A percentile compares a stretch with the other conserved stretches of the same genome.
These are phyloP conservation scores for Hanseniaspora clermontiae DNA, from an alignment of 805 yeast genomes.

Conservation along the genomic window DNA sequence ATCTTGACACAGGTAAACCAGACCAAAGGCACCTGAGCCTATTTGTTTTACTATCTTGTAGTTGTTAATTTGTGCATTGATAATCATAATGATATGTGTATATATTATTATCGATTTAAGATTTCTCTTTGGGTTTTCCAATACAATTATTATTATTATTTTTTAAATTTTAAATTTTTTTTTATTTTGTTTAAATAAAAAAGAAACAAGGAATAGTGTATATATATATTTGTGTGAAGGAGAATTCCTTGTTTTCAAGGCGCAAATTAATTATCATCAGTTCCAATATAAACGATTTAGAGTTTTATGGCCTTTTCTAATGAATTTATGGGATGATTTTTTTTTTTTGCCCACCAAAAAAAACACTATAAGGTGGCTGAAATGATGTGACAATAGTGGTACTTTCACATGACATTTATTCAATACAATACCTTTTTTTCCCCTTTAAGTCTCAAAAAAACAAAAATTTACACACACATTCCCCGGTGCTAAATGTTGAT, in stretches of 20 bases:
- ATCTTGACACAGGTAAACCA: constrained; percentile 60
- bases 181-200: too few species aligned
- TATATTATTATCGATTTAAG: neutral
- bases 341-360: neutral
- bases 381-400: neutral
- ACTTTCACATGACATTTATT: neutral
- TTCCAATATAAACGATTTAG: neutral
- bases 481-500: too few species aligned
- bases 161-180: too few species aligned
- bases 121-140: too few species aligned
- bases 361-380: neutral
- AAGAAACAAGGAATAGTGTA: too few species aligned
- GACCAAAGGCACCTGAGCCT: constrained; percentile 80
- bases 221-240: neutral
- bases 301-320: too few species aligned
- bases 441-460: too few species aligned
- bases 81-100: constrained; percentile 14
- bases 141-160: too few species aligned
- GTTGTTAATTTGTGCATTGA: constrained; percentile 23
- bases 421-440: too few species aligned
- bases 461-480: too few species aligned
- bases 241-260: too few species aligned
- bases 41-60: constrained; percentile 21
- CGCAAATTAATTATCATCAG: too few species aligned
- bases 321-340: neutral